Base-by-base conservation (phyloP, 2,329 filamentous ascomycete genomes). In the Xylariales sp. region DNA sequence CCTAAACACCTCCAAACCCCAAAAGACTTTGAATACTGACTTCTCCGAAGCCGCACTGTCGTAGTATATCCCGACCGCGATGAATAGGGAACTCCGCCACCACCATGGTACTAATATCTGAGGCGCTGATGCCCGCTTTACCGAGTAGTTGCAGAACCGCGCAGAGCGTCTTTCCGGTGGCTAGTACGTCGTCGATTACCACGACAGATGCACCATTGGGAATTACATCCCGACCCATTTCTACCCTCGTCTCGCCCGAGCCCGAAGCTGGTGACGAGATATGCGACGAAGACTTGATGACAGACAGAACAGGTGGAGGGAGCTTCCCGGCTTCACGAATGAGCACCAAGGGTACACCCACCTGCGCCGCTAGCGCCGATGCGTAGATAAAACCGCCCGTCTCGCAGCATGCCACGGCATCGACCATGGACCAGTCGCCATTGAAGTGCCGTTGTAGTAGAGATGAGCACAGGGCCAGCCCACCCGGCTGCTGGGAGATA, bases 131-230 rank as follows among this genome's bases (percentile, higher is more conserved):
- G 0, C 69, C 67, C 42, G 59, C 65, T 47, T 70, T 33, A 1
- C 28, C 11, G 18, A 81, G 50, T 2, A 82, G 56, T 46, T 63
- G 45, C 23, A 82, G 47, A 24, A 77, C 62, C 6, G 72, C 73
- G 51, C 60, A 69, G 25, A 81, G 65, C 3, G 76, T 81, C 46
- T 63, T 46, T 2, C 75, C 76, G 0, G 70, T 74, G 5, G 77
- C 65, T 40, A 82, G 66, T 19, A 79, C 75, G 54, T 82, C 77
- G 41, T 82, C 77, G 5, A 82, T 63, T 0, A 81, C 65, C n/a
- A 81, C 60, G 10, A 81, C 68, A 4, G 59, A 61, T 4, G 53
- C 57, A 2, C 57, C 64, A 24, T 18, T 49, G 0, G 59, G 47
- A 14, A 81, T 21, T 25, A 56, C 54, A 57, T 67, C 57, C 14